Evolutionary conservation across 2,329 filamentous ascomycete genomes (phyloP), one percentile per base, ranked within the genome.

Genomic region (Bimuria novae-zelandiae): DNA sequence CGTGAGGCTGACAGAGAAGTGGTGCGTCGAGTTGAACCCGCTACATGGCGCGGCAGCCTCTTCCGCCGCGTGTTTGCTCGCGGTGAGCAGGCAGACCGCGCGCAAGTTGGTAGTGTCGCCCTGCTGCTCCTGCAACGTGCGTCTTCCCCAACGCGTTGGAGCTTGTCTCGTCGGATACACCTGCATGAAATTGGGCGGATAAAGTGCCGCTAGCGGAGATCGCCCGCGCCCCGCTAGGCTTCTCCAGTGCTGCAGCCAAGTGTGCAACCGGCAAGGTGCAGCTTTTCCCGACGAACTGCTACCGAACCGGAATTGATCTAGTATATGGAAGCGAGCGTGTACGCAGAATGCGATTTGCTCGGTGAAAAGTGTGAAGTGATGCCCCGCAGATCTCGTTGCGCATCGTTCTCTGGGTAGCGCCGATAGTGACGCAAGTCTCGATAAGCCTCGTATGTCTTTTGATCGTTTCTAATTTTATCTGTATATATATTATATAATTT

Each of bases 171-270:
- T 51, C 19, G 49, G 51, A 56, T 55, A 63, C 62, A 64, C 66
- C 63, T 70, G 67, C 68, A 70, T 68, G 60, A 68, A 61, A 42
- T 47, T 50, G 53, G 48, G 56, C 57, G 56, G 60, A 51, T 55
- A 54, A 59, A 51, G 42, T 52, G 58, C 63, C 60, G 56, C 61
- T 65, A 65, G 63, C 56, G 54, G 50, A 62, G 57, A 57, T 62
- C 52, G 59, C 40, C 55, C 52, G 52, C 56, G 27, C 41, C 25
- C 49, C n/a, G n/a, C n/a, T n/a, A n/a, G n/a, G n/a, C n/a, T n/a
- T 19, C 43, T 21, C 35, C 17, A 23, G 19, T 27, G 33, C 44
- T 33, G 44, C 54, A 23, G 29, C 30, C 27, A 35, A 23, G 30
- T 21, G 35, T 29, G 35, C 17, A 23, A 21, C 36, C 54, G 51